Evolutionary conservation across 257 asterid genomes (phyloP).

Genomic region (Nemophila menziesii): DNA sequence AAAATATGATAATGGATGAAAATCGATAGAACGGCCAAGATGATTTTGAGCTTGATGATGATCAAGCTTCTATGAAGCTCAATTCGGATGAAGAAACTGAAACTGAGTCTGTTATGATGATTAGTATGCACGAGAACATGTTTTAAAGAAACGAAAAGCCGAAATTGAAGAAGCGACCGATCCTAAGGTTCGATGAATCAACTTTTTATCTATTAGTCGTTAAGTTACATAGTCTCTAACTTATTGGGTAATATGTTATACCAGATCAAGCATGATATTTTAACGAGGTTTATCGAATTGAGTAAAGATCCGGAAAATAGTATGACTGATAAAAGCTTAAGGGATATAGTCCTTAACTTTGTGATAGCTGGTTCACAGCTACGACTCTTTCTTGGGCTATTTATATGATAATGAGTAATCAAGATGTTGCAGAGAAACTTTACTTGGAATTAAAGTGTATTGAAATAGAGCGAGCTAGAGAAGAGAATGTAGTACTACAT

Average conservation of each 20-base stretch:
- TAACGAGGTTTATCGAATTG: conserved; percentile 86
- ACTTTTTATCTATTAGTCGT: not conserved
- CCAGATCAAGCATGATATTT: conserved; percentile 62
- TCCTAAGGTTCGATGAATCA: conserved; percentile 36
- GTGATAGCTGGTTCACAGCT: conserved; percentile 95
- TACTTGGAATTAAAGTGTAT: conserved; percentile 35
- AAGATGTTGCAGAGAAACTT: conserved; percentile 52
- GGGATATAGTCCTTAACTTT: conserved; percentile 80
- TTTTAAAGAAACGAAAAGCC: too few relatives aligned
- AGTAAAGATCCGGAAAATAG: conserved; percentile 62
- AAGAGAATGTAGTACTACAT: conserved; percentile 22
- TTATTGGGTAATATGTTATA: not conserved
- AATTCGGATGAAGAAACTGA: too few relatives aligned
- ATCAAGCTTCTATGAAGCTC: too few relatives aligned
- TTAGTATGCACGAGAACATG: too few relatives aligned
- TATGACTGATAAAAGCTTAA: conserved; percentile 72
- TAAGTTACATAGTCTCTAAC: not conserved
- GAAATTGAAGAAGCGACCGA: conserved; percentile 35
- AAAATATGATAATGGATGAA: too few relatives aligned
- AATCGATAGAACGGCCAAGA: too few relatives aligned
- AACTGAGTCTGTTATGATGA: too few relatives aligned
- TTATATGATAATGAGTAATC: conserved; percentile 62
- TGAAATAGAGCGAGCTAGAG: conserved; percentile 36
- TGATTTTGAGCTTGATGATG: too few relatives aligned
- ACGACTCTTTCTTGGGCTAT: conserved; percentile 87